Percentiles rank a stretch among this genome's conserved stretches.
These are phyloP conservation scores for Cystobasidium tubakii DNA, from an alignment of 768 basidiomycete species.

Conservation along the genomic window DNA sequence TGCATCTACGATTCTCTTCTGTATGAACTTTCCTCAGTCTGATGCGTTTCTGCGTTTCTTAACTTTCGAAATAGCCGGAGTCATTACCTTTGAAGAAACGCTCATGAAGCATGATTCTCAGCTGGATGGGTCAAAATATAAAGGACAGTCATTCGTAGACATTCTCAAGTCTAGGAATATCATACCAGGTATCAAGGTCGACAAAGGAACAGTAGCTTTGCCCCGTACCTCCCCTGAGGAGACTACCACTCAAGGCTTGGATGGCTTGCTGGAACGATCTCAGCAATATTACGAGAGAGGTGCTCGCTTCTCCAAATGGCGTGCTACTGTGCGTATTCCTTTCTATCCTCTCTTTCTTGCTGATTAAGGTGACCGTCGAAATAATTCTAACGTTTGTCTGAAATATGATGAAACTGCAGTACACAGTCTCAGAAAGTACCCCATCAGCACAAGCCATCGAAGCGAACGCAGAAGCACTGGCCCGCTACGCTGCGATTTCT, in stretches of 20 bases:
- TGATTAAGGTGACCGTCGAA: background rate
- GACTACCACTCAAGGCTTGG: conserved; percentile 34
- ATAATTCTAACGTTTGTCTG: too few relatives aligned
- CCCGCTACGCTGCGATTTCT: conserved; percentile 56
- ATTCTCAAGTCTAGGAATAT: conserved; percentile 8
- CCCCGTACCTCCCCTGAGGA: conserved; percentile 23
- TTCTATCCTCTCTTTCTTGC: background rate
- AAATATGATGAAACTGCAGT: background rate
- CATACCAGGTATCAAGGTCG: conserved; percentile 29
- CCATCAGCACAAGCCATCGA: conserved; percentile 27
- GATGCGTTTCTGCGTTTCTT: background rate
- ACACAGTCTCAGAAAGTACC: conserved; percentile 25
- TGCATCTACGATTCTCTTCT: background rate
- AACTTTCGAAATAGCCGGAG: background rate
- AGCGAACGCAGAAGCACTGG: conserved; percentile 46
- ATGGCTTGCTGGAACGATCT: conserved; percentile 20
- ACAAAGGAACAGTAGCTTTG: conserved; percentile 26
- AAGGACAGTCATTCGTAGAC: conserved; percentile 22
- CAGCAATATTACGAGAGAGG: conserved; percentile 28
- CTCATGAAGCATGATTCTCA: conserved; percentile 32
- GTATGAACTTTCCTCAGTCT: background rate
- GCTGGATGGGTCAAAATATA: conserved; percentile 2
- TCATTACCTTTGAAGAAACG: conserved; percentile 34
- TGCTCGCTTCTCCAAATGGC: conserved; percentile 35
- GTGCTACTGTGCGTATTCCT: conserved; percentile 9